These are phyloP conservation scores for Colletotrichum cereale DNA, from an alignment of 2,329 filamentous ascomycete genomes.

Conservation along the genomic window DNA sequence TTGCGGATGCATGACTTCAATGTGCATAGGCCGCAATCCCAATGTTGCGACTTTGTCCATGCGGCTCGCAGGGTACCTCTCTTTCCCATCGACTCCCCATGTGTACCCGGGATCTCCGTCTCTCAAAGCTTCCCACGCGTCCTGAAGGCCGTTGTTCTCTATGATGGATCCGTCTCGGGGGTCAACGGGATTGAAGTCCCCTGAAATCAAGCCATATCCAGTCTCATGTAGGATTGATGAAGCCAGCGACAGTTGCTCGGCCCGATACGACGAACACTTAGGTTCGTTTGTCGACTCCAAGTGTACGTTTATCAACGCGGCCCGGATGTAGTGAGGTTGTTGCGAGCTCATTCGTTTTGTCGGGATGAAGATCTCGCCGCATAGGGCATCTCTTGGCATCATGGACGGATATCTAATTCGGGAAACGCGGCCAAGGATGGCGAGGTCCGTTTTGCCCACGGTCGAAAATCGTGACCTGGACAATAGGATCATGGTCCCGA, in stretches of 20 bases:
- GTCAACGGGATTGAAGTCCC: conserved; percentile 56
- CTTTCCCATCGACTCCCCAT: conserved; percentile 52
- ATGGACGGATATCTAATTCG: conserved; percentile 48
- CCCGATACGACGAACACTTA: conserved; percentile 44
- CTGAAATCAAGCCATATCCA: conserved; percentile 51
- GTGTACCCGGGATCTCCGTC: conserved; percentile 50
- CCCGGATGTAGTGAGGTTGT: not conserved
- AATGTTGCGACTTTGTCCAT: conserved; percentile 53
- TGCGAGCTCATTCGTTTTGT: conserved; percentile 26
- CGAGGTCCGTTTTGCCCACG: not conserved
- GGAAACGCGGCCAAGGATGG: conserved; percentile 48
- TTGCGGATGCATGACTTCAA: conserved; percentile 43
- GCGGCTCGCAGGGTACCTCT: conserved; percentile 49
- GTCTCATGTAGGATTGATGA: conserved; percentile 45
- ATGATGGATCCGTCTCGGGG: conserved; percentile 50
- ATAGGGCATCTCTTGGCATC: conserved; percentile 51
- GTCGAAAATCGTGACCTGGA: conserved; percentile 46
- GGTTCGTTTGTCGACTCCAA: conserved; percentile 50
- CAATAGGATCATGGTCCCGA: conserved; percentile 47
- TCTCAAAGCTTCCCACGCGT: conserved; percentile 50
- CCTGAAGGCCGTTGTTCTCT: conserved; percentile 48
- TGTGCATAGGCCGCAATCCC: conserved; percentile 44
- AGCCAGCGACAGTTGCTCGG: conserved; percentile 47
- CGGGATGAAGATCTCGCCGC: conserved; percentile 49
- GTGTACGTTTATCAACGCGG: conserved; percentile 55